These are phyloP conservation scores for Ceratobasidium sp. DNA, from an alignment of 1,284 basidiomycete genomes.

Conservation along the genomic window DNA sequence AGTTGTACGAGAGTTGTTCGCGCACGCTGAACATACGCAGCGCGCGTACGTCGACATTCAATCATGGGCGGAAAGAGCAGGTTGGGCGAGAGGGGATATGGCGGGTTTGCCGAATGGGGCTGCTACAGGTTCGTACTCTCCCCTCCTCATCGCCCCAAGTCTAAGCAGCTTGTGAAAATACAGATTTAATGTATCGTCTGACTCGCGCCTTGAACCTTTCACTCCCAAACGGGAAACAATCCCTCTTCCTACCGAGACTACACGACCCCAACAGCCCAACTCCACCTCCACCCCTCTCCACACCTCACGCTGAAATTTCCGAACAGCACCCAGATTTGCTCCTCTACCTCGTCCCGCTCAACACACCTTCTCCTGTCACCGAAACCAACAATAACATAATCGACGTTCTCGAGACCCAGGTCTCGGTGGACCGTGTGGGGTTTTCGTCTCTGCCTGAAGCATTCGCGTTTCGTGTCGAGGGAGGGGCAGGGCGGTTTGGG, in stretches of 20 bases:
- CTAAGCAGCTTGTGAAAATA: not conserved
- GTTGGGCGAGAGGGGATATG: not conserved
- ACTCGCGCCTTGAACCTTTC: constrained; percentile 14
- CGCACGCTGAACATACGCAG: constrained; percentile 21
- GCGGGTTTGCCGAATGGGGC: not conserved
- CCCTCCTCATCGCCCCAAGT: not conserved
- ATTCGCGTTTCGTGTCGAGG: constrained; percentile 7
- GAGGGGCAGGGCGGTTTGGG: constrained; percentile 55
- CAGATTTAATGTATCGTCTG: constrained; percentile 10
- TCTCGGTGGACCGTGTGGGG: constrained; percentile 15
- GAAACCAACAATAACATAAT: not conserved
- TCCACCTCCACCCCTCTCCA: not conserved
- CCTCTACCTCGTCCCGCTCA: constrained; percentile 18
- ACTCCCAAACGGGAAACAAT: not conserved
- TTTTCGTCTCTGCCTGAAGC: constrained; percentile 10
- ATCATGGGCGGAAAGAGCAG: constrained; percentile 17
- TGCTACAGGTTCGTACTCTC: constrained; percentile 12
- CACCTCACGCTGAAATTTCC: not conserved
- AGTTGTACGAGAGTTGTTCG: constrained; percentile 14
- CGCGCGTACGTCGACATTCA: constrained; percentile 32
- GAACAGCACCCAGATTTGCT: constrained; percentile 4
- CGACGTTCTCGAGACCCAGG: constrained; percentile 17
- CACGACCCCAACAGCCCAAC: constrained; percentile 14
- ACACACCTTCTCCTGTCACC: not conserved
- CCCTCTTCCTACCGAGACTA: constrained; percentile 23